Evolutionary conservation across 176 grass and related monocot genomes (phyloP).

Genomic region (Dactylis glomerata): DNA sequence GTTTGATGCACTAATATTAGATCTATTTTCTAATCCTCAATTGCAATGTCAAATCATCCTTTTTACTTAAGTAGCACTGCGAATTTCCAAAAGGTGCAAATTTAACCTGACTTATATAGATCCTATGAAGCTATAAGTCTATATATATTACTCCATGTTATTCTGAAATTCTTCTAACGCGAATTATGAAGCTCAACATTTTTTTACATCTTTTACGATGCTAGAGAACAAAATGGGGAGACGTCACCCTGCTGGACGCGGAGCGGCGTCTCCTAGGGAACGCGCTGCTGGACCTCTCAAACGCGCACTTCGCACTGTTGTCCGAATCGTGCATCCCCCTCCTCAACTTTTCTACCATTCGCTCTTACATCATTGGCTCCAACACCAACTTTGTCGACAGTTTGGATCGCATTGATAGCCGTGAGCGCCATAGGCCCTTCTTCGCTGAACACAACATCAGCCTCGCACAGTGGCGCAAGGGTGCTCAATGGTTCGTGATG

Average conservation of each 20-base stretch:
- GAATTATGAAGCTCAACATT: background rate
- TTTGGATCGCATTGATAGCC: slow-evolving; percentile 40
- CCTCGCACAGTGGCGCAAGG: slow-evolving; percentile 62
- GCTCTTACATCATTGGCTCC: too few relatives aligned
- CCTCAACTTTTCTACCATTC: slow-evolving; percentile 29
- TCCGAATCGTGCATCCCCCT: slow-evolving; percentile 68
- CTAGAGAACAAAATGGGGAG: slow-evolving; percentile 56
- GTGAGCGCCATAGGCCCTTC: slow-evolving; percentile 30
- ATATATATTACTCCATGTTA: too few relatives aligned
- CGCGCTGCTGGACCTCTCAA: slow-evolving; percentile 52
- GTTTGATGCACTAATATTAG: too few relatives aligned
- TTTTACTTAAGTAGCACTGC: too few relatives aligned
- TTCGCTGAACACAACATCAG: slow-evolving; percentile 40
- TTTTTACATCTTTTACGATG: background rate
- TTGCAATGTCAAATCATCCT: too few relatives aligned
- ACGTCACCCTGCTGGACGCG: slow-evolving; percentile 42
- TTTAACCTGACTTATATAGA: too few relatives aligned
- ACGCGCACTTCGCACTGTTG: slow-evolving; percentile 52
- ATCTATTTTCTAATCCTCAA: too few relatives aligned
- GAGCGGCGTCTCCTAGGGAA: slow-evolving; percentile 62
- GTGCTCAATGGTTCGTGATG: slow-evolving; percentile 80
- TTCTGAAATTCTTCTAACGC: background rate
- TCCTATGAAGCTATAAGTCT: too few relatives aligned
- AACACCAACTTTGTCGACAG: slow-evolving; percentile 61
- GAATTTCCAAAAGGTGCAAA: too few relatives aligned